phyloP scores from a whole-genome alignment of 2,329 filamentous ascomycete genomes.

The Cyphellophora attinorum region DNA sequence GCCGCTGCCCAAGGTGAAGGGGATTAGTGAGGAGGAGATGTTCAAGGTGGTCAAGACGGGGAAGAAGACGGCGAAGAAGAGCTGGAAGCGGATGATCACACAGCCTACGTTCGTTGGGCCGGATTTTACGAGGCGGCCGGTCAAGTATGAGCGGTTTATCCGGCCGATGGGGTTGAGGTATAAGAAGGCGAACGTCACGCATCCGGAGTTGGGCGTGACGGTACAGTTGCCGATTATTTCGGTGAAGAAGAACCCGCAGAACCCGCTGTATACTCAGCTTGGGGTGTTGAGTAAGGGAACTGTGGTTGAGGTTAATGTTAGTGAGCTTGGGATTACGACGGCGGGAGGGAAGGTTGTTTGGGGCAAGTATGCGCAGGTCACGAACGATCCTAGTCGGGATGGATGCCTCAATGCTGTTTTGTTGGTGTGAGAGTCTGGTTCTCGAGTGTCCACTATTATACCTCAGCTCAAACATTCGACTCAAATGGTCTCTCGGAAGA shows the following conservation, averaged over 20 bases:
- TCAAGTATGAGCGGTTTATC: constrained; percentile 66
- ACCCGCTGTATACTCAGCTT: constrained; percentile 83
- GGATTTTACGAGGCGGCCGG: constrained; percentile 80
- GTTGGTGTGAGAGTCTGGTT: constrained; percentile 12
- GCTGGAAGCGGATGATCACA: constrained; percentile 56
- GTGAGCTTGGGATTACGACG: constrained; percentile 82
- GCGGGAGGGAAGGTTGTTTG: constrained; percentile 88
- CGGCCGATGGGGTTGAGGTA: constrained; percentile 68
- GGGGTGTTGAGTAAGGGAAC: constrained; percentile 82
- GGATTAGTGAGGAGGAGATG: constrained; percentile 93
- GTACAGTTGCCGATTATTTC: constrained; percentile 74
- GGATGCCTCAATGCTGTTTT: constrained; percentile 48
- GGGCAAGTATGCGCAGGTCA: constrained; percentile 67
- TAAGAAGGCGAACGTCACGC: constrained; percentile 66
- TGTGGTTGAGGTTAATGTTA: constrained; percentile 84
- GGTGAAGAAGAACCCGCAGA: constrained; percentile 80
- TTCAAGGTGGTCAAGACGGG: constrained; percentile 95
- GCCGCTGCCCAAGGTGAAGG: constrained; percentile 85
- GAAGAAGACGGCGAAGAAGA: constrained; percentile 83
- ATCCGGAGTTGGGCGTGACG: constrained; percentile 75
- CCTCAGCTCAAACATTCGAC: background rate
- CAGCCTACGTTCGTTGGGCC: constrained; percentile 84
- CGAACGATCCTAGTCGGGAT: constrained; percentile 51
- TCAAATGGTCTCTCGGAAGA: constrained; percentile 13
- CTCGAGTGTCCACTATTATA: background rate